Base-by-base conservation (phyloP, 345 rosid species). In the Eucalyptus guilfoylei region DNA sequence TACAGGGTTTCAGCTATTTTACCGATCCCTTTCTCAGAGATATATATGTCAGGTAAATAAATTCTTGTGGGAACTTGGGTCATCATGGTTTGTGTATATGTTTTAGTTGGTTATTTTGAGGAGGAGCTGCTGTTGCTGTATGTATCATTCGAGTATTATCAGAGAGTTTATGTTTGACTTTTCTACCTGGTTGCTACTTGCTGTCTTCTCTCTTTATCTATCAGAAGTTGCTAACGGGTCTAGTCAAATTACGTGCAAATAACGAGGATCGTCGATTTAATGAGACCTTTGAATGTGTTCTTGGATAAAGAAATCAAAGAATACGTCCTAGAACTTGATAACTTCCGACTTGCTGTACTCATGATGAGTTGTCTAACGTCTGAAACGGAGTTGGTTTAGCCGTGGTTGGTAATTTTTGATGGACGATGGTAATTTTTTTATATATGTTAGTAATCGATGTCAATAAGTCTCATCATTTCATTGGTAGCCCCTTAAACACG, bases 41-140 rank as follows among this genome's bases (percentile, higher is more conserved):
- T 86, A 86, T 86, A 86, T 86, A 55, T 86, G 87, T 76, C 45
- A 76, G 45, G 87, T 90, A 89, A 91, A 90, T 92, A 90, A 89
- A 89, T 76, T 21, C 81, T 92, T 87, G 32, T 93, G 90, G 88
- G 42, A 44, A 86, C 85, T 67, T 83, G 37, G 87, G 88, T 76
- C 83, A 85, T 88, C 91, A 54, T 86, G 91, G 91, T 62, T 87
- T 91, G 90, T 88, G 80, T 55, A 32, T 89, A 54, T 76, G 81
- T 64, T 87, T 89, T 86, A 89, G 86, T 49, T 47, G 88, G 86
- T 89, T 69, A 50, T 86, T 88, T 90, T 47, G 86, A 90, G 89
- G 81, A 88, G 85, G 60, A 88, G 62, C 62, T 86, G 87, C 72
- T 89, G 83, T 89, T 45, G 86, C 88, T 87, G 87, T 60, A 86